Evolutionary conservation across 2,329 filamentous ascomycete genomes (phyloP), one percentile per base, ranked within the genome.

Genomic region (Zymoseptoria tritici): DNA sequence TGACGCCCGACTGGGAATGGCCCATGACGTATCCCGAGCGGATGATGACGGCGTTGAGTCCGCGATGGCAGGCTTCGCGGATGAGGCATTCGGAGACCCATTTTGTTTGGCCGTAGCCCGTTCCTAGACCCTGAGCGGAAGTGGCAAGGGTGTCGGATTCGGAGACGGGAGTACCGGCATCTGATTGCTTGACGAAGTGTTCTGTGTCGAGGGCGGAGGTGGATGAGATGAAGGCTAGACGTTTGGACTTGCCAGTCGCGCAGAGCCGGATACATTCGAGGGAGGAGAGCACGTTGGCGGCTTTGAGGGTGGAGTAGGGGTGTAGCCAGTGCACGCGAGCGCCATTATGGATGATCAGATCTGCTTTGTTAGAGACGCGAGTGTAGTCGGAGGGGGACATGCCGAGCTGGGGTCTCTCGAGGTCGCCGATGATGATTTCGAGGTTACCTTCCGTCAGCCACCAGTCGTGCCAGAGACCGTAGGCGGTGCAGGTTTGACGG

Each of bases 51-150:
- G 90, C 92, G 16, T 77, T 79, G 1, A 97, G 83, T 11, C 93
- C 92, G 58, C 90, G 83, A 59, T 79, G 79, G 55, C 91, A 90
- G 24, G 93, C 92, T 72, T 90, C 88, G 22, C 89, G 83, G 21
- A 91, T 83, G 54, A 97, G 80, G 65, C 83, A 83, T 70, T 87
- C 85, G 2, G 83, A 82, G 5, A 84, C 89, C 91, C 91, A 97
- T 77, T 97, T 97, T 65, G 84, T 85, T 74, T 97, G 92, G 2
- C 93, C 92, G 69, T 97, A 97, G 4, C 93, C 92, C 0, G 90
- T 96, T 49, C 85, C 85, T 1, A 97, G 84, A 31, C 90, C 90
- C 56, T 79, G 85, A 49, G 85, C 81, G 69, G 89, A 92, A 57
- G 91, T 90, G 66, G 84, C 79, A 62, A 97, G 80, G 65, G 93